Conservation (phyloP, 192 early-diverging fungal genomes). For the Thoreauomyces humboldtii region DNA sequence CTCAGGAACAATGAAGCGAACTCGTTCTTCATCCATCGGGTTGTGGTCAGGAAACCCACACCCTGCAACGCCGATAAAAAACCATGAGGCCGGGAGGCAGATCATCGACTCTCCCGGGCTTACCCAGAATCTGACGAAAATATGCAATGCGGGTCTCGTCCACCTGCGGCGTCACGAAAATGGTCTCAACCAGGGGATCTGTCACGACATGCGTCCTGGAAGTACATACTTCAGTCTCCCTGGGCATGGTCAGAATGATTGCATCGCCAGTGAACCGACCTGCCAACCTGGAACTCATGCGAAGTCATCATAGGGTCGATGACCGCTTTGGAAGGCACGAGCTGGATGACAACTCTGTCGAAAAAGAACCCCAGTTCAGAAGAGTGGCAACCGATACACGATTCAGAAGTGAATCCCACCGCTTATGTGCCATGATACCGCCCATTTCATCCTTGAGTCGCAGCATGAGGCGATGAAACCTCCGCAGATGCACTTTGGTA, state of each 20-base stretch:
- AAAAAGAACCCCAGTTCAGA: too few relatives aligned
- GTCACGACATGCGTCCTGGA: conserved; percentile 9
- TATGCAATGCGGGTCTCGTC: conserved; percentile 22
- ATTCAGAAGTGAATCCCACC: conserved; percentile 8
- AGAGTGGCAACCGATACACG: too few relatives aligned
- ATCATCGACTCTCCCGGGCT: too few relatives aligned
- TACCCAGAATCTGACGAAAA: conserved; percentile 11
- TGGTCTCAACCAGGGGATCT: conserved; percentile 19
- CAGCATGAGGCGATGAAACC: conserved; percentile 13
- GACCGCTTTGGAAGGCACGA: conserved; percentile 20
- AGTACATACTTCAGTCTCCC: too few relatives aligned
- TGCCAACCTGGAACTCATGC: conserved; percentile 20
- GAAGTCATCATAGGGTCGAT: neutral
- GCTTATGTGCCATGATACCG: conserved; percentile 6
- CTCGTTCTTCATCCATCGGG: conserved; percentile 17
- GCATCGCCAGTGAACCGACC: neutral
- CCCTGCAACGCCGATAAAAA: neutral
- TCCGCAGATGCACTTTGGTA: conserved; percentile 17
- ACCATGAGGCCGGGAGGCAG: too few relatives aligned
- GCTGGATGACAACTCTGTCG: conserved; percentile 20
- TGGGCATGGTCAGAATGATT: too few relatives aligned
- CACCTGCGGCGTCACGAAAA: conserved; percentile 21
- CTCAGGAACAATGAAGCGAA: conserved; percentile 29
- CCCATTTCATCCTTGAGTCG: conserved; percentile 5
- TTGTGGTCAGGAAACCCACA: conserved; percentile 27